Percentiles rank a stretch among this genome's conserved stretches.
Evolutionary conservation across 768 basidiomycete species (phyloP).

Genomic region (Termitomyces bulborhizus): DNA sequence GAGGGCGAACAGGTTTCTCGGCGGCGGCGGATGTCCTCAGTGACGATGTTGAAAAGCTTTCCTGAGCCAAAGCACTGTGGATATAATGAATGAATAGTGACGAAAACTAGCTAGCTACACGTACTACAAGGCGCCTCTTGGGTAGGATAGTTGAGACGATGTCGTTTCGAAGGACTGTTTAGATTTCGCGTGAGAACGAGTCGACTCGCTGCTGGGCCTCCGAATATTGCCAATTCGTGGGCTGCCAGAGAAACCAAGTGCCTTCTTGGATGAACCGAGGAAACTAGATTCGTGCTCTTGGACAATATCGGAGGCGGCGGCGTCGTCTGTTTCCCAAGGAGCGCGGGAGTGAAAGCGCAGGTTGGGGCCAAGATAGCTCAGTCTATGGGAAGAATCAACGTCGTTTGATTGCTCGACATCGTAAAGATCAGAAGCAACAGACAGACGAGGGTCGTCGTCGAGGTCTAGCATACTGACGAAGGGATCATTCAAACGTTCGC

Average conservation of each 20-base stretch:
- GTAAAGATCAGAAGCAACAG: slow-evolving; percentile 22
- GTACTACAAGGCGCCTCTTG: slow-evolving; percentile 55
- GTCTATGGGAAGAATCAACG: slow-evolving; percentile 37
- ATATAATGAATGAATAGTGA: slow-evolving; percentile 3
- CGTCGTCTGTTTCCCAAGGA: slow-evolving; percentile 71
- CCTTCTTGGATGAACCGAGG: slow-evolving; percentile 29
- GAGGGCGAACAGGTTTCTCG: slow-evolving; percentile 30
- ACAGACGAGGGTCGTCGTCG: slow-evolving; percentile 44
- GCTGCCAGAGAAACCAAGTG: slow-evolving; percentile 43
- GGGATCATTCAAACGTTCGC: slow-evolving; percentile 38
- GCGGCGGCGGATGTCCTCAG: slow-evolving; percentile 28
- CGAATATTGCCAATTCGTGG: slow-evolving; percentile 31
- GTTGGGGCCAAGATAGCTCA: slow-evolving; percentile 77
- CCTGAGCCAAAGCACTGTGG: slow-evolving; percentile 51
- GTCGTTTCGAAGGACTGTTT: slow-evolving; percentile 58
- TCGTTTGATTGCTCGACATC: slow-evolving; percentile 24
- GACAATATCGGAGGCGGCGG: slow-evolving; percentile 33
- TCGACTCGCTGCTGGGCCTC: slow-evolving; percentile 64
- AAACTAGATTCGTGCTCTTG: slow-evolving; percentile 36
- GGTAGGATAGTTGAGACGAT: slow-evolving; percentile 42
- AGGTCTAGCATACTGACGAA: slow-evolving; percentile 51
- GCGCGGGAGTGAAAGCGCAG: slow-evolving; percentile 78
- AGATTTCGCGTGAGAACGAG: slow-evolving; percentile 40
- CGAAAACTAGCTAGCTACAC: slow-evolving; percentile 21
- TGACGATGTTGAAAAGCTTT: slow-evolving; percentile 53